Percentiles rank a stretch among this genome's conserved stretches.
These are phyloP conservation scores for Tuber microsphaerosporum DNA, from an alignment of 495 filamentous ascomycete genomes.

Conservation along the genomic window DNA sequence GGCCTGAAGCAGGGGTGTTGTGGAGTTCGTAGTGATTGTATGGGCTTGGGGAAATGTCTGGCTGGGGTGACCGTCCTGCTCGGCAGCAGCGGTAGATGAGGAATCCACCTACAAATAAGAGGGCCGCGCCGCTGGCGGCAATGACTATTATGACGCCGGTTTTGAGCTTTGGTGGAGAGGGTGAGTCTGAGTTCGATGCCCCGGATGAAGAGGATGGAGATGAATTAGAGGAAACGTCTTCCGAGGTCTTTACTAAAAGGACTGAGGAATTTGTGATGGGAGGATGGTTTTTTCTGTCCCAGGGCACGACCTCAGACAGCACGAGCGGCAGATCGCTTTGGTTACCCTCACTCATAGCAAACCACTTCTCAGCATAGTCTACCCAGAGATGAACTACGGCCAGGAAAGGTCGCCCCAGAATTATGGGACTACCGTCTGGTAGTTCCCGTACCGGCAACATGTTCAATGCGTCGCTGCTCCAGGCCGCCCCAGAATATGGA, in stretches of 20 bases:
- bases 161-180: slow-evolving; percentile 5
- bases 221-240: neutral
- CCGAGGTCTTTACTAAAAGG: slow-evolving; percentile 4
- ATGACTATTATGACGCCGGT: neutral
- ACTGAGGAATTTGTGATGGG: slow-evolving; percentile 28
- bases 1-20: neutral
- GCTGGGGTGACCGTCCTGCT: neutral
- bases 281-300: slow-evolving; percentile 21
- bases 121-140: neutral
- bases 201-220: neutral
- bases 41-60: neutral
- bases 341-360: slow-evolving; percentile 25
- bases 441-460: slow-evolving; percentile 25
- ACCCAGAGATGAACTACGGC: slow-evolving; percentile 35
- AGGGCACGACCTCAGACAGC: slow-evolving; percentile 7
- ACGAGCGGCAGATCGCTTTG: neutral
- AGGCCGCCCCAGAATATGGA: slow-evolving; percentile 3
- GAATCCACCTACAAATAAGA: neutral
- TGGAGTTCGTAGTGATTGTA: neutral
- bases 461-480: slow-evolving; percentile 5
- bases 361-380: slow-evolving; percentile 33
- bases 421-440: slow-evolving; percentile 26
- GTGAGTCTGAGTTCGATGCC: neutral
- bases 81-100: neutral
- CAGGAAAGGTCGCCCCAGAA: slow-evolving; percentile 33